phyloP scores from a whole-genome alignment of 108 stramenopile genomes.

The Cyclotella kingstonii region DNA sequence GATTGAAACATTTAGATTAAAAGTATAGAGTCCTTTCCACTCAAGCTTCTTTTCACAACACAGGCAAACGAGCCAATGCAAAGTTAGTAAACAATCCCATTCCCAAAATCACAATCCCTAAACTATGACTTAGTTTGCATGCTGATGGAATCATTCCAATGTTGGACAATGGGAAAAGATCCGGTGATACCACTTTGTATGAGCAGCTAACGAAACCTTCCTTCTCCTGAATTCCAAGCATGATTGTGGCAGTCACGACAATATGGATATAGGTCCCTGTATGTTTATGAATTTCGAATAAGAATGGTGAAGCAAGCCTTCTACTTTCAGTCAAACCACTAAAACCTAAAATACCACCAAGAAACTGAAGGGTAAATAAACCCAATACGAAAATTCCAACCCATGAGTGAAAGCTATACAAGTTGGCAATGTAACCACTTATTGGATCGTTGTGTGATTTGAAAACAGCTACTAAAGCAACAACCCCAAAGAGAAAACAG shows the following conservation, averaged over 20 bases:
- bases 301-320: constrained; percentile 29
- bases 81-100: constrained; percentile 48
- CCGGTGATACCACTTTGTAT: constrained; percentile 49
- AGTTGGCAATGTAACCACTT: constrained; percentile 70
- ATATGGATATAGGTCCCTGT: constrained; percentile 58
- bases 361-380: constrained; percentile 53
- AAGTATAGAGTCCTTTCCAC: too few species aligned
- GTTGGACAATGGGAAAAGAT: constrained; percentile 47
- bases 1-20: too few species aligned
- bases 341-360: constrained; percentile 49
- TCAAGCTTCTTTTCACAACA: not conserved
- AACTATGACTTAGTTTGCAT: constrained; percentile 58
- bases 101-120: constrained; percentile 43
- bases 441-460: constrained; percentile 63
- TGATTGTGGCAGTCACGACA: constrained; percentile 47
- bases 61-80: constrained; percentile 30
- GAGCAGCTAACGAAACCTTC: constrained; percentile 69
- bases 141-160: constrained; percentile 50
- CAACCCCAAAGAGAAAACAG: constrained; percentile 42
- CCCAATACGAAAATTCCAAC: constrained; percentile 54
- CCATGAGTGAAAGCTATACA: constrained; percentile 82
- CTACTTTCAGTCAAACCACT: constrained; percentile 14
- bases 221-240: constrained; percentile 78
- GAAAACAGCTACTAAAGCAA: constrained; percentile 70
- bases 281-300: constrained; percentile 51